Conservation (phyloP, 441 rosid genomes). For the Raphanus hybrid region DNA sequence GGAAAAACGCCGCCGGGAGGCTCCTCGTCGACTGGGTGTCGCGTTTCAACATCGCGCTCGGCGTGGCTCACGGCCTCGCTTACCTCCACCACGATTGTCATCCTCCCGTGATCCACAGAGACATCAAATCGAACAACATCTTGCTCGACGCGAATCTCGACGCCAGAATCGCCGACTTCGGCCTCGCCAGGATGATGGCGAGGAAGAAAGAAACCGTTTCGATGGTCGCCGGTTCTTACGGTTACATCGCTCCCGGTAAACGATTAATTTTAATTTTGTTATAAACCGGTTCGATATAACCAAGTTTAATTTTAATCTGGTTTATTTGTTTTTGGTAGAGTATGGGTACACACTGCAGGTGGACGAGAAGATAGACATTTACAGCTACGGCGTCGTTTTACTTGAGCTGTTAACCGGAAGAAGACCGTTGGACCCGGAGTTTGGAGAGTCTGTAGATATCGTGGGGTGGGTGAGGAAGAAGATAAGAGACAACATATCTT, state of each 20-base stretch:
- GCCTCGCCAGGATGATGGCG: constrained; percentile 66
- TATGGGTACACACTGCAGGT: constrained; percentile 87
- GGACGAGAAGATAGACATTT: constrained; percentile 84
- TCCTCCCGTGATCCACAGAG: constrained; percentile 67
- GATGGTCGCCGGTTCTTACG: constrained; percentile 71
- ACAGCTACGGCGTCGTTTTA: constrained; percentile 82
- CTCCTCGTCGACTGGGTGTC: constrained; percentile 68
- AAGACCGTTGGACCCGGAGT: constrained; percentile 63
- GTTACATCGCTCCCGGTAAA: constrained; percentile 74
- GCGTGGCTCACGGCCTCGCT: constrained; percentile 66
- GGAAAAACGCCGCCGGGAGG: constrained; percentile 56
- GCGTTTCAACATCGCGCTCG: constrained; percentile 59
- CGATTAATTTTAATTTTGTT: background rate
- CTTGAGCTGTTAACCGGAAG: constrained; percentile 76
- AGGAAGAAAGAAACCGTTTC: constrained; percentile 67
- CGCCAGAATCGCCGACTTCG: constrained; percentile 68
- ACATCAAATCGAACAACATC: constrained; percentile 61
- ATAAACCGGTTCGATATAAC: constrained; percentile 10
- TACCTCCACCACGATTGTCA: constrained; percentile 72
- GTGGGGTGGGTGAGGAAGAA: constrained; percentile 74
- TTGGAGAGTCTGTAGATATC: constrained; percentile 66
- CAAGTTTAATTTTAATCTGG: background rate
- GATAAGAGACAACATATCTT: constrained; percentile 61
- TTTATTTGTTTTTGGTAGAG: constrained; percentile 48
- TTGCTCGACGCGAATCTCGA: constrained; percentile 64